These are phyloP conservation scores for Linum usitatissimum DNA, from an alignment of 345 rosid species.

Conservation along the genomic window DNA sequence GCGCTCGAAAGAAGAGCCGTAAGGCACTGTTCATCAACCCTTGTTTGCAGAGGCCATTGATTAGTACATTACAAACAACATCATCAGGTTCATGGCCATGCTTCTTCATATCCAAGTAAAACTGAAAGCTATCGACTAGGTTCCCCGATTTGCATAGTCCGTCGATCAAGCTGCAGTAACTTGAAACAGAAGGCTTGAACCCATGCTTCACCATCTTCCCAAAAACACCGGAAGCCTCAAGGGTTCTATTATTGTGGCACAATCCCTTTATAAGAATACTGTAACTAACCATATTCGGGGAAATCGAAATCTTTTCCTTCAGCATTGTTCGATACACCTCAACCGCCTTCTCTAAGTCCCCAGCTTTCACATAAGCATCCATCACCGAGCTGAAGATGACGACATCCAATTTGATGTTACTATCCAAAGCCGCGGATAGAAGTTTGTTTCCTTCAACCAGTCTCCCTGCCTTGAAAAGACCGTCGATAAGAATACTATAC, in stretches of 20 bases:
- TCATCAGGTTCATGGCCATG: conserved; percentile 24
- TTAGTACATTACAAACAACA: conserved; percentile 26
- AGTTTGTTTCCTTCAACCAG: conserved; percentile 32
- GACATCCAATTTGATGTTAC: conserved; percentile 31
- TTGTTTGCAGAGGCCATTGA: conserved; percentile 41
- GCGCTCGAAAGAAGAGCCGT: conserved; percentile 25
- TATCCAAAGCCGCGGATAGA: conserved; percentile 24
- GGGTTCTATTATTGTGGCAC: conserved; percentile 22
- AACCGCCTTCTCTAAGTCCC: conserved; percentile 26
- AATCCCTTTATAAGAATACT: conserved; percentile 42
- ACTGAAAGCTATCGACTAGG: conserved; percentile 28
- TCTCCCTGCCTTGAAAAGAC: conserved; percentile 34
- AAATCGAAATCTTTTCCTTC: conserved; percentile 26
- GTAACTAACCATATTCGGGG: conserved; percentile 34
- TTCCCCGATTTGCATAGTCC: conserved; percentile 37
- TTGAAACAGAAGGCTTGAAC: conserved; percentile 28
- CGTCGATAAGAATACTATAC: conserved; percentile 39
- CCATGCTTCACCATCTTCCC: conserved; percentile 35
- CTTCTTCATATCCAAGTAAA: conserved; percentile 27
- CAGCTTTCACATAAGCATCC: conserved; percentile 25
- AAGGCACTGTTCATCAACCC: conserved; percentile 32
- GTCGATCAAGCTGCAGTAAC: conserved; percentile 39
- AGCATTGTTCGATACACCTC: conserved; percentile 32
- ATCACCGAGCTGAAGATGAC: conserved; percentile 32
- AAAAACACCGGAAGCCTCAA: conserved; percentile 39